Base-by-base conservation (phyloP, 1,139 yeast genomes). In the Yamadazyma buinensis region DNA sequence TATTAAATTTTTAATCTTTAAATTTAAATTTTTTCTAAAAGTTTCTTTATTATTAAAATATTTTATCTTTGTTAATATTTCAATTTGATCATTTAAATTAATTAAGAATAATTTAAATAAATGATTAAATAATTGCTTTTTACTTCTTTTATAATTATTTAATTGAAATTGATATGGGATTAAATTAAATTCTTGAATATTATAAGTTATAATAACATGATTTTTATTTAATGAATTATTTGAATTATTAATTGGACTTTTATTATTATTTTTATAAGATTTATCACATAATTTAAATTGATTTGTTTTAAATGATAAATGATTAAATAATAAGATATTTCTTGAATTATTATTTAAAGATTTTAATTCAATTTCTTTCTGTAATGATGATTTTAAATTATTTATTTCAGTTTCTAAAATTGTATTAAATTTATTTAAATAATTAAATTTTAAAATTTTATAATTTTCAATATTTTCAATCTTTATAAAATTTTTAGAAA, bases 21-120 rank as follows among this genome's bases (percentile, higher is more conserved):
- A 43, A 15, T 54, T 44, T 14, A 61, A 33, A 18, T 46, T 47
- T 29, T 51, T 52, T 49, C 57, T 54, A 41, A 61, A 65, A 42
- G 54, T 53, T 18, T 53, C 53, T 26, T 47, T 46, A 33, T 59
- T 55, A 24, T 56, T 54, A 25, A 52, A 49, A 42, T 67, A 65
- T 42, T 66, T 68, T 43, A 67, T 55, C 22, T 67, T 46, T 35
- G 53, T 51, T 33, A 68, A 54, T 1, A 61, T 59, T 28, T 67
- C 72, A 17, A 67, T 52, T 40, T 64, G 67, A 26, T 64, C 70
- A 25, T 59, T 65, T 34, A 67, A 43, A 44, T 69, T 69, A 32
- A 65, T 56, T 39, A 64, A 42, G 35, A 67, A 61, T 15, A 69
- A 38, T 41, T 67, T 67, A 46, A 55, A 59, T 19, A 69, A 43